Conservation (phyloP, 371 early-diverging fungal species). For the Rhizopus microsporus region DNA sequence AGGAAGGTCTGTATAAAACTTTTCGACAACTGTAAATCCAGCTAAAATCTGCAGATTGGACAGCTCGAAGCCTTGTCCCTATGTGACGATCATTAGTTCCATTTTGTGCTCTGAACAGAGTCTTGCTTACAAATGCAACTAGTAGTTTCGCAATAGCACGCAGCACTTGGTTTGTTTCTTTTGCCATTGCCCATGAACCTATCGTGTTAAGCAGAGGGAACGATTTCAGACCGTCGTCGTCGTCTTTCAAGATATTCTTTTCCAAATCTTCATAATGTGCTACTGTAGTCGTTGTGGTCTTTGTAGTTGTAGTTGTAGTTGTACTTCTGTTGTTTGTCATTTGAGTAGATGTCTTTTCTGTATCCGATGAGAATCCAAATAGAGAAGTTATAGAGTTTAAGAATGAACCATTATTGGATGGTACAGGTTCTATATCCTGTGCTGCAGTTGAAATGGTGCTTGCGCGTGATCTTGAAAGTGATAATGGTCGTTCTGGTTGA, state of each 20-base stretch:
- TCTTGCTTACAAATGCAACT: conserved; percentile 63
- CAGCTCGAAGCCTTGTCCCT: conserved; percentile 77
- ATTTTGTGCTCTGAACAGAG: conserved; percentile 25
- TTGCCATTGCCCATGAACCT: conserved; percentile 53
- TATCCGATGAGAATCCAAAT: conserved; percentile 11
- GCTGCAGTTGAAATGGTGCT: conserved; percentile 7
- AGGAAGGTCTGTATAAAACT: conserved; percentile 49
- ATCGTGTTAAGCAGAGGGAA: conserved; percentile 41
- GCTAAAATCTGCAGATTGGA: conserved; percentile 66
- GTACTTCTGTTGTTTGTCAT: background rate
- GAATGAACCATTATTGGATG: conserved; percentile 4
- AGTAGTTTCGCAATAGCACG: conserved; percentile 65
- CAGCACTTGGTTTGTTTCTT: conserved; percentile 66
- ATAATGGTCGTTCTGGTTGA: conserved; percentile 11
- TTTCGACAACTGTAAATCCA: conserved; percentile 66
- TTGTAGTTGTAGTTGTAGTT: background rate
- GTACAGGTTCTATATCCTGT: background rate
- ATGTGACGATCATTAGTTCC: conserved; percentile 3
- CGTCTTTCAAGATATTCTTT: conserved; percentile 23
- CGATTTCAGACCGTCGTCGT: conserved; percentile 26
- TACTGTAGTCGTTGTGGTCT: background rate
- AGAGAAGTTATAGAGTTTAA: conserved; percentile 13
- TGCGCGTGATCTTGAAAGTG: conserved; percentile 18
- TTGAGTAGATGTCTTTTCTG: background rate
- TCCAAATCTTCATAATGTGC: conserved; percentile 12